Conservation (phyloP, 768 basidiomycete species). For the Suillus weaverae region DNA sequence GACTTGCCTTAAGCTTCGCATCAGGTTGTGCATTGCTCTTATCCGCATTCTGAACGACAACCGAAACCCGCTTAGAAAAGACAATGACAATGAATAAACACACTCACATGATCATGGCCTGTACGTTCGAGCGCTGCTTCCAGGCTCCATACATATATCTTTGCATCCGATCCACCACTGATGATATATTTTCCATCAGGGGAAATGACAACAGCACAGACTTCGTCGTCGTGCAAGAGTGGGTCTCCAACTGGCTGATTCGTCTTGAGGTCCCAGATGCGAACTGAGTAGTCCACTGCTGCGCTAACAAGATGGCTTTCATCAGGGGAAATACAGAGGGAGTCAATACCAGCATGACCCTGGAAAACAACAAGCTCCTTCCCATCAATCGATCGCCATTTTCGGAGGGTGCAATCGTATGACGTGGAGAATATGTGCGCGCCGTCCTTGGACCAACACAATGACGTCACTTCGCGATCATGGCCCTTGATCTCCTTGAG, state of each 20-base stretch:
- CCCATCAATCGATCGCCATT: not conserved
- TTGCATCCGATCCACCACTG: constrained; percentile 76
- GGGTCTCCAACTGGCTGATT: constrained; percentile 28
- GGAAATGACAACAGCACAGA: constrained; percentile 75
- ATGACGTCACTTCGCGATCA: not conserved
- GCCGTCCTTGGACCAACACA: not conserved
- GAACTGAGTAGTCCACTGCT: not conserved
- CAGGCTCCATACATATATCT: constrained; percentile 79
- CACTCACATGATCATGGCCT: not conserved
- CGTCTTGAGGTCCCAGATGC: not conserved
- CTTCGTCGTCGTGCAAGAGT: constrained; percentile 77
- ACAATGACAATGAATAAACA: not conserved
- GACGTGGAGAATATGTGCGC: not conserved
- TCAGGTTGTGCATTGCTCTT: not conserved
- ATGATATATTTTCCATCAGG: constrained; percentile 77
- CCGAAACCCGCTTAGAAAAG: not conserved
- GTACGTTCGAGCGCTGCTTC: constrained; percentile 27
- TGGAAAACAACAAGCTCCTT: not conserved
- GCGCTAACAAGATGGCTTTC: not conserved
- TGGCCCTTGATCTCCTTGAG: not conserved
- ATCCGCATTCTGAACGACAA: not conserved
- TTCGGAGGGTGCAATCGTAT: not conserved
- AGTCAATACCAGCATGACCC: too few species aligned
- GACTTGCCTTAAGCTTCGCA: not conserved
- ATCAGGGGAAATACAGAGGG: not conserved